These are phyloP conservation scores for Teratosphaeria epicoccoides DNA, from an alignment of 2,329 filamentous ascomycete species.

Conservation along the genomic window DNA sequence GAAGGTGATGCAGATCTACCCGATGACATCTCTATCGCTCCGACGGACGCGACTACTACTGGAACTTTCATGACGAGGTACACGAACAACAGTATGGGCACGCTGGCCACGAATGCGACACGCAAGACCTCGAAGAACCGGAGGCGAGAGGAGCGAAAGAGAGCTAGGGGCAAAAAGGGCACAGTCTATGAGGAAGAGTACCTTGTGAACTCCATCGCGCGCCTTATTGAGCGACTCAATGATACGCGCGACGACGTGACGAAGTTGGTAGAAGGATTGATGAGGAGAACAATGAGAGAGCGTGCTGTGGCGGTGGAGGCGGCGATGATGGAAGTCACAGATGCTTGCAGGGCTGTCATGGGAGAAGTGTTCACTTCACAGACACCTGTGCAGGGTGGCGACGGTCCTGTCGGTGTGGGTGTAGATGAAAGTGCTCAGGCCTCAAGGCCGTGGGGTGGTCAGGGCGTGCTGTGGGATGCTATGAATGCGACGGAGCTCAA, in stretches of 20 bases:
- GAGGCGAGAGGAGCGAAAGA: slow-evolving; percentile 84
- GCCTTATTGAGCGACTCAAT: slow-evolving; percentile 75
- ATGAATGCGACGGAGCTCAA: slow-evolving; percentile 26
- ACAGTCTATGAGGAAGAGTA: slow-evolving; percentile 98
- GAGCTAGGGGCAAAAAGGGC: slow-evolving; percentile 87
- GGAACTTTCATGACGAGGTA: slow-evolving; percentile 86
- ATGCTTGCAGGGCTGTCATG: slow-evolving; percentile 55
- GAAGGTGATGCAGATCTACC: slow-evolving; percentile 55
- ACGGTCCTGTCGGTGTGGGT: slow-evolving; percentile 7
- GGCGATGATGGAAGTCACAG: slow-evolving; percentile 63
- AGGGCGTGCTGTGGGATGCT: slow-evolving; percentile 38
- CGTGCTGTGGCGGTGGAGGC: slow-evolving; percentile 67
- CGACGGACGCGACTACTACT: slow-evolving; percentile 69
- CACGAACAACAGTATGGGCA: slow-evolving; percentile 62
- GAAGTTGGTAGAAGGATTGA: slow-evolving; percentile 63
- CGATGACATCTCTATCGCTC: slow-evolving; percentile 84
- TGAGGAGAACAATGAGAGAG: slow-evolving; percentile 77
- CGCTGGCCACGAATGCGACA: slow-evolving; percentile 61
- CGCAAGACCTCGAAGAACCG: slow-evolving; percentile 81
- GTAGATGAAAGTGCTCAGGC: not conserved
- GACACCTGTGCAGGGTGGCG: slow-evolving; percentile 9
- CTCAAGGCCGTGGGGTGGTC: slow-evolving; percentile 30
- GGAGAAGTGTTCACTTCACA: slow-evolving; percentile 54
- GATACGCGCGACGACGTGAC: slow-evolving; percentile 60
- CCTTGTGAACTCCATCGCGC: slow-evolving; percentile 72